These are phyloP conservation scores for Blastocystis sp. DNA, from an alignment of 352 stramenopile genomes.

Conservation along the genomic window DNA sequence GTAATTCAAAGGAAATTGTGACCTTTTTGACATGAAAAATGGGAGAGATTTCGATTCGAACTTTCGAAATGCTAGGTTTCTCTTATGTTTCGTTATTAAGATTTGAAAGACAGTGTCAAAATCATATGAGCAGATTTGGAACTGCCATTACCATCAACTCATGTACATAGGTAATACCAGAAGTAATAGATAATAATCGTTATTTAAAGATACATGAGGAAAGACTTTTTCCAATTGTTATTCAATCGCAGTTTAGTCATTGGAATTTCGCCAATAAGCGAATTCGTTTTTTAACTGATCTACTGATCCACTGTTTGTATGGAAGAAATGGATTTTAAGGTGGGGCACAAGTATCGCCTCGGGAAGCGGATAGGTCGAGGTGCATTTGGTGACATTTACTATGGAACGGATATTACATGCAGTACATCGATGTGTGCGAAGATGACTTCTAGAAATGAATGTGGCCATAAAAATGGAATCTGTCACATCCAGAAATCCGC, in stretches of 20 bases:
- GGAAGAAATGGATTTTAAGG: constrained; percentile 68
- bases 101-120: no score
- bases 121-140: no score
- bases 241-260: no score
- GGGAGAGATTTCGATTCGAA: constrained; percentile 45
- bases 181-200: no score
- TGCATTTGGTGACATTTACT: constrained; percentile 99
- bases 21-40: constrained; percentile 4
- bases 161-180: no score
- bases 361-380: constrained; percentile 96
- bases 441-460: constrained; percentile 48
- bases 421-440: neutral
- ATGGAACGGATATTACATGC: constrained; percentile 87
- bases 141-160: no score
- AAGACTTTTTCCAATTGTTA: no score
- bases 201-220: no score
- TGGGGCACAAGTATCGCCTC: constrained; percentile 99
- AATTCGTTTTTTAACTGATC: no score
- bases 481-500: constrained; percentile 84
- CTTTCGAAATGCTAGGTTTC: neutral
- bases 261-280: no score
- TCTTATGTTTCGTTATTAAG: neutral
- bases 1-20: constrained; percentile 30
- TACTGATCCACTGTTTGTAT: no score
- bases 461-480: constrained; percentile 99